These are phyloP conservation scores for Ceratobasidium sp. DNA, from an alignment of 1,284 basidiomycete species.

Conservation along the genomic window DNA sequence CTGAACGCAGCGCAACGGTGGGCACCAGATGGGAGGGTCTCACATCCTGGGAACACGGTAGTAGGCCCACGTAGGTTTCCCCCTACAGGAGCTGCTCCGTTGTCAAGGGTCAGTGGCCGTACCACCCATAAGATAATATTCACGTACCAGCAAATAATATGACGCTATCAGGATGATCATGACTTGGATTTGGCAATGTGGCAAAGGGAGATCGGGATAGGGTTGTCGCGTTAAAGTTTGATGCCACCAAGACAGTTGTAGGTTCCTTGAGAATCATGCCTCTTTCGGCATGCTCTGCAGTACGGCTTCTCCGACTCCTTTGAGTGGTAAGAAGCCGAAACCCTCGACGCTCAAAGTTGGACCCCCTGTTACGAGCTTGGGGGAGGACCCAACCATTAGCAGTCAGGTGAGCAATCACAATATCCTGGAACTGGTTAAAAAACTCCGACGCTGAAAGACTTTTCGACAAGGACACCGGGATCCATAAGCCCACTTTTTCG, in stretches of 20 bases:
- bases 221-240: slow-evolving; percentile 1
- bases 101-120: no score
- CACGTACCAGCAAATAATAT: not conserved
- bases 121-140: not conserved
- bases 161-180: not conserved
- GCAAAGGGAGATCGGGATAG: not conserved
- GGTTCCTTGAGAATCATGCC: not conserved
- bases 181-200: not conserved
- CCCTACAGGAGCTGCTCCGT: no score
- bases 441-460: not conserved
- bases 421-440: not conserved
- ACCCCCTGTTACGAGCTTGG: not conserved
- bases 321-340: not conserved
- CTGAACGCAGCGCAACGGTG: no score
- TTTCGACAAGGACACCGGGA: not conserved
- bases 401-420: not conserved
- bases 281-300: no score
- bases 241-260: not conserved
- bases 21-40: no score
- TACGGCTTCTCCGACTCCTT: not conserved
- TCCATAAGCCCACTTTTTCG: not conserved
- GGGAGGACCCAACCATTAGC: not conserved
- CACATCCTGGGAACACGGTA: no score
- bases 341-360: not conserved
- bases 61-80: no score